These are phyloP conservation scores for Carex pumila DNA, from an alignment of 176 grass and related monocot species.

Conservation along the genomic window DNA sequence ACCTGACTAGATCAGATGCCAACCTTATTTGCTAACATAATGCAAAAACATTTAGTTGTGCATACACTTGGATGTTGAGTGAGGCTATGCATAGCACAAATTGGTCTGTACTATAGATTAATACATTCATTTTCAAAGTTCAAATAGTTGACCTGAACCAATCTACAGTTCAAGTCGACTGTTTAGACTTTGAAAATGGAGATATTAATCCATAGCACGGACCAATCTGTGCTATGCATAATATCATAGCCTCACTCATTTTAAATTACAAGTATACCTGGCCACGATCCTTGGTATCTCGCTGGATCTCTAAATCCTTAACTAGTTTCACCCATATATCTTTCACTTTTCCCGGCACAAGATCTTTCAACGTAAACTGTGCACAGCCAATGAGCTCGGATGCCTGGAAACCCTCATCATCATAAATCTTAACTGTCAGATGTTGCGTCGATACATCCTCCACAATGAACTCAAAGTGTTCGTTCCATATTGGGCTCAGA, in stretches of 20 bases:
- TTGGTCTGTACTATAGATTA: too few relatives aligned
- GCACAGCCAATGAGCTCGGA: slow-evolving; percentile 90
- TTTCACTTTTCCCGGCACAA: slow-evolving; percentile 90
- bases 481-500: slow-evolving; percentile 94
- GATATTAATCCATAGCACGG: too few relatives aligned
- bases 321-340: slow-evolving; percentile 94
- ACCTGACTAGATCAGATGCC: not conserved
- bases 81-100: too few relatives aligned
- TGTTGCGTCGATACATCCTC: slow-evolving; percentile 73
- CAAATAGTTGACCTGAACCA: too few relatives aligned
- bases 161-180: too few relatives aligned
- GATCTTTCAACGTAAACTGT: slow-evolving; percentile 64
- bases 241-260: too few relatives aligned
- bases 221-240: too few relatives aligned
- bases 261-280: slow-evolving; percentile 33
- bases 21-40: not conserved
- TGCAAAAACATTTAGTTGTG: not conserved
- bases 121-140: too few relatives aligned
- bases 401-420: slow-evolving; percentile 90
- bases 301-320: slow-evolving; percentile 91
- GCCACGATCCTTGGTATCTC: slow-evolving; percentile 85
- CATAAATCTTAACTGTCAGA: slow-evolving; percentile 82
- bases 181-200: too few relatives aligned
- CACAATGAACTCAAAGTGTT: slow-evolving; percentile 90
- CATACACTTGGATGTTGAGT: too few relatives aligned